Evolutionary conservation across 2,329 filamentous ascomycete genomes (phyloP), one percentile per base, ranked within the genome.

Genomic region (Fusarium concolor): DNA sequence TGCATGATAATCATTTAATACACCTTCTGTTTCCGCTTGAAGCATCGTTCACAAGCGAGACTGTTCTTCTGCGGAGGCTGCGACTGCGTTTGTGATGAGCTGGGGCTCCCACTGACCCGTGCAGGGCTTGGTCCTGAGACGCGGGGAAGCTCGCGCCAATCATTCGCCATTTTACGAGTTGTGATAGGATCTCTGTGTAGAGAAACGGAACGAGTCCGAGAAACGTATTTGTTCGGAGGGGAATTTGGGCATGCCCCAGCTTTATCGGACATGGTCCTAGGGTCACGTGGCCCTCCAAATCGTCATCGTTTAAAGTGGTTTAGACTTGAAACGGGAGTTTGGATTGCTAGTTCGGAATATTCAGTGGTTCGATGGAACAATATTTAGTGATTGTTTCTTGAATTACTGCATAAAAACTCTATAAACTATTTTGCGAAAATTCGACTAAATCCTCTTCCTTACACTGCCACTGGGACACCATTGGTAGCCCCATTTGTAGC

Each of bases 1-100:
- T 31, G 29, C 29, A 31, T 10, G 26, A 26, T 26, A 10, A 31
- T 10, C 28, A 9, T 9, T 7, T 29, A 29, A 10, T 42, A 6
- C 4, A 57, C 31, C 57, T 69, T 65, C 62, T 68, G 62, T 24
- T 71, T 64, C 20, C 68, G 56, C 37, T 58, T 67, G 51, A 61
- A 66, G 53, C 68, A 69, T 8, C 66, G 58, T 9, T 67, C 58
- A 38, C 66, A 69, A 10, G 65, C 65, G 12, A 67, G 28, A 18
- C 41, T 57, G 22, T 62, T 42, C 62, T 57, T 67, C 4, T 52
- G 50, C 6, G 37, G 42, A 17, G 58, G 28, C 12, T 56, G 51
- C 14, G 26, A 6, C 9, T 26, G 26, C 3, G 26, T 26, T 10
- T 58, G 56, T 17, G 59, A 53, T 3, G 59, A 35, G 10, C 35